Percentiles rank a stretch among this genome's conserved stretches.
Conservation (phyloP, 139 green algal genomes). For the Volvox africanus region DNA sequence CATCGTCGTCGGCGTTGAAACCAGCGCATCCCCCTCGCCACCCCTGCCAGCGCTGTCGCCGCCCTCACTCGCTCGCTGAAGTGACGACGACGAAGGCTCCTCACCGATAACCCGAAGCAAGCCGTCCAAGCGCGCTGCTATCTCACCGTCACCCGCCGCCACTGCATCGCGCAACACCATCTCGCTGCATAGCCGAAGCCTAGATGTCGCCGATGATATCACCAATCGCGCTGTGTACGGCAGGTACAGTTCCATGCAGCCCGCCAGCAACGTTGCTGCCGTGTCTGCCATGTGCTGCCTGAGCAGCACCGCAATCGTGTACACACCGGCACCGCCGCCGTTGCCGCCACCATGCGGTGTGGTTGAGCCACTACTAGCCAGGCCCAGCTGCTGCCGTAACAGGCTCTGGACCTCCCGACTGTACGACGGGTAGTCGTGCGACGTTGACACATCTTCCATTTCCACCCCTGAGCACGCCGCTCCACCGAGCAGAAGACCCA, state of each 20-base stretch:
- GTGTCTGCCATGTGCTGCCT: conserved; percentile 5
- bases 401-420: neutral
- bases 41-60: neutral
- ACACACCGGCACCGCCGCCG: neutral
- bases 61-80: neutral
- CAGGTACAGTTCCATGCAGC: neutral
- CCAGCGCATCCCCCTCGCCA: neutral
- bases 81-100: neutral
- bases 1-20: neutral
- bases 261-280: conserved; percentile 27
- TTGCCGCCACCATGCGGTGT: no score
- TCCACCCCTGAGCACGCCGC: neutral
- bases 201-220: neutral
- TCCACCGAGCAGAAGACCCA: conserved; percentile 25
- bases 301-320: neutral
- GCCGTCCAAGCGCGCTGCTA: neutral
- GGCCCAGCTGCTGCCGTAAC: neutral
- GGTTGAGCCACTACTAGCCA: neutral
- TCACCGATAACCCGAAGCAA: neutral
- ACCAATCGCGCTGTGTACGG: conserved; percentile 4
- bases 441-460: neutral
- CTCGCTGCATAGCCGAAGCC: neutral
- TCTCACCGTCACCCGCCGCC: neutral
- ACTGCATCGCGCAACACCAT: neutral
- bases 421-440: neutral